A percentile compares a stretch with the other conserved stretches of the same genome.
Evolutionary conservation across 768 basidiomycete genomes (phyloP).

Genomic region (Tricholoma saponaceum): DNA sequence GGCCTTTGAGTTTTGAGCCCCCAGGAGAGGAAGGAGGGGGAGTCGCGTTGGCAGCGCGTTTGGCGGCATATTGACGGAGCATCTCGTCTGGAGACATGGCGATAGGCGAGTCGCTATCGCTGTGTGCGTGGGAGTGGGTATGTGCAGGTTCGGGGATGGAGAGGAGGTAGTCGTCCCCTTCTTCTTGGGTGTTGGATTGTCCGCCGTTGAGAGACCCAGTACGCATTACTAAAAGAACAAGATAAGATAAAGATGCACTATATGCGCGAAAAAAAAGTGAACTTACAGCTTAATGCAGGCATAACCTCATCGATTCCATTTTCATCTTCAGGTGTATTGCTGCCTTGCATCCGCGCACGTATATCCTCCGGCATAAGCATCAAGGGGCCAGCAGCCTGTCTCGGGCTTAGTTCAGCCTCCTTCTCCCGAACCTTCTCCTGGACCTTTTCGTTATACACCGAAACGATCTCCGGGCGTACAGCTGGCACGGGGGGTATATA

Average conservation of each 20-base stretch:
- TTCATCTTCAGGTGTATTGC: conserved; percentile 22
- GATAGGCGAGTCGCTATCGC: conserved; percentile 24
- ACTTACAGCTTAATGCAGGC: conserved; percentile 67
- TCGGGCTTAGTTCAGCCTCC: conserved; percentile 26
- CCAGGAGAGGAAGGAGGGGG: not conserved
- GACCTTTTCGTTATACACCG: conserved; percentile 13
- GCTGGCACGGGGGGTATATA: conserved; percentile 36
- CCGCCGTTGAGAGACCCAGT: conserved; percentile 31
- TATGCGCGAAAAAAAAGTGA: not conserved
- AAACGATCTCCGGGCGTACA: not conserved
- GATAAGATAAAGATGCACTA: conserved; percentile 4
- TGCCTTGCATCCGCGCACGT: conserved; percentile 40
- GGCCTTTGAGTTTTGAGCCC: not conserved
- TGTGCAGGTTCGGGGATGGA: conserved; percentile 30
- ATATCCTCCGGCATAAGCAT: conserved; percentile 62
- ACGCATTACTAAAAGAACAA: conserved; percentile 59
- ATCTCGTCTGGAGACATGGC: conserved; percentile 69
- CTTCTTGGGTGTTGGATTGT: not conserved
- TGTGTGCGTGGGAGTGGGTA: conserved; percentile 27
- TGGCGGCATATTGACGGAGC: conserved; percentile 68
- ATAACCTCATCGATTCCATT: conserved; percentile 51
- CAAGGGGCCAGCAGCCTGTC: conserved; percentile 37
- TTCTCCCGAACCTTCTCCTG: conserved; percentile 12
- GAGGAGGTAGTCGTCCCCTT: conserved; percentile 44
- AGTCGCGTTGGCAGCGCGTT: conserved; percentile 11